phyloP scores from a whole-genome alignment of 495 filamentous ascomycete genomes.

The Margaritispora aquatica region DNA sequence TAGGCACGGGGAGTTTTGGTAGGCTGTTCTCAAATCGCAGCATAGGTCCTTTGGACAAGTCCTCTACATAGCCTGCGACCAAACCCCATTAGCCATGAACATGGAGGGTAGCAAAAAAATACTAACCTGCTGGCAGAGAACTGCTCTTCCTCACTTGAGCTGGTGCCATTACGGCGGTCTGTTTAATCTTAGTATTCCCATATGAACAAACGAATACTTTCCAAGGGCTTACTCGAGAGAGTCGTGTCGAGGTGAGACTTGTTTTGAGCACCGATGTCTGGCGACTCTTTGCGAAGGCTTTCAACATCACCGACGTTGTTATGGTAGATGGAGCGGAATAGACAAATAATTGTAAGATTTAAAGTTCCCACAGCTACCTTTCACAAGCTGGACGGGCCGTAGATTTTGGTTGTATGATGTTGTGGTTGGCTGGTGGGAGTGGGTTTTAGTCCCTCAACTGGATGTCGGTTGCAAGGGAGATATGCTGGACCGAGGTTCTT shows the following conservation, averaged over 20 bases:
- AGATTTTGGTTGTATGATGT: conserved; percentile 4
- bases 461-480: background rate
- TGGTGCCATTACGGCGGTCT: conserved; percentile 25
- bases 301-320: conserved; percentile 35
- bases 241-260: conserved; percentile 23
- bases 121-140: conserved; percentile 44
- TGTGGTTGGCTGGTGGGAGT: conserved; percentile 11
- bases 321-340: conserved; percentile 21
- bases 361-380: conserved; percentile 1
- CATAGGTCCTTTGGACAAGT: conserved; percentile 85
- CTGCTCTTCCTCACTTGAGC: conserved; percentile 47
- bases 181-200: conserved; percentile 10
- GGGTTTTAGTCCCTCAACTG: background rate
- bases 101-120: conserved; percentile 13
- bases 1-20: conserved; percentile 83
- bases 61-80: conserved; percentile 85
- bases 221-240: conserved; percentile 25
- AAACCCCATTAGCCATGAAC: conserved; percentile 11
- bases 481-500: conserved; percentile 7
- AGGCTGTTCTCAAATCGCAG: conserved; percentile 95
- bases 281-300: conserved; percentile 37
- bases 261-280: conserved; percentile 34
- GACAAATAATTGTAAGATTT: conserved; percentile 3
- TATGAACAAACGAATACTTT: background rate
- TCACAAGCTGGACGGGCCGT: conserved; percentile 3